phyloP scores from a whole-genome alignment of 164 flowering plant species.

The Umbilicus rupestris region DNA sequence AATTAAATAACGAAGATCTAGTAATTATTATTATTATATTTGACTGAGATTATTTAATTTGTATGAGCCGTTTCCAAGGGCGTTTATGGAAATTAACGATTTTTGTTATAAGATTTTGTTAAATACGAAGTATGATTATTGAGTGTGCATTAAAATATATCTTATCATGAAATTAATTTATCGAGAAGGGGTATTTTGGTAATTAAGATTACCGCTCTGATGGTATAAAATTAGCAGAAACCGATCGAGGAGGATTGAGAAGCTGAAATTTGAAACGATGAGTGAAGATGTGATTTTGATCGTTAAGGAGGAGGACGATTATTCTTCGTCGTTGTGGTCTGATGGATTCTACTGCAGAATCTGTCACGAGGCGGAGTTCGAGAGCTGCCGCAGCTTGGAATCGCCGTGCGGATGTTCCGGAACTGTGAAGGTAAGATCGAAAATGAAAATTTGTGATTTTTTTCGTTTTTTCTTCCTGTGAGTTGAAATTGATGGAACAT shows the following conservation, averaged over 20 bases:
- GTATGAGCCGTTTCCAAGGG: no score
- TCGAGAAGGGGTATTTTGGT: background rate
- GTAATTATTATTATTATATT: no score
- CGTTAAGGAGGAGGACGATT: background rate
- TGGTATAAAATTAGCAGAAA: background rate
- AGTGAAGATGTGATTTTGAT: background rate
- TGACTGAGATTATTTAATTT: no score
- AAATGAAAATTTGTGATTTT: background rate
- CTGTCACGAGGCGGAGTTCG: constrained; percentile 76
- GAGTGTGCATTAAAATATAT: background rate
- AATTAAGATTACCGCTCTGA: background rate
- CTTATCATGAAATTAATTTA: background rate
- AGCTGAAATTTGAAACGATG: background rate
- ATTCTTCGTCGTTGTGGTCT: background rate
- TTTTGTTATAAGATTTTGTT: background rate
- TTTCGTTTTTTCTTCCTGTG: background rate
- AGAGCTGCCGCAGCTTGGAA: constrained; percentile 44
- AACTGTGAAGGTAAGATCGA: constrained; percentile 53
- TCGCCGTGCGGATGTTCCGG: constrained; percentile 92
- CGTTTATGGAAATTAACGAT: background rate
- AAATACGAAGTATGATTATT: background rate
- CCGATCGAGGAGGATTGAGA: background rate
- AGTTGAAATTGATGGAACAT: background rate
- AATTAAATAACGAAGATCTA: no score
- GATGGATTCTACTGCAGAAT: constrained; percentile 48